Evolutionary conservation across 768 basidiomycete species (phyloP).

Genomic region (Serendipita vermifera): DNA sequence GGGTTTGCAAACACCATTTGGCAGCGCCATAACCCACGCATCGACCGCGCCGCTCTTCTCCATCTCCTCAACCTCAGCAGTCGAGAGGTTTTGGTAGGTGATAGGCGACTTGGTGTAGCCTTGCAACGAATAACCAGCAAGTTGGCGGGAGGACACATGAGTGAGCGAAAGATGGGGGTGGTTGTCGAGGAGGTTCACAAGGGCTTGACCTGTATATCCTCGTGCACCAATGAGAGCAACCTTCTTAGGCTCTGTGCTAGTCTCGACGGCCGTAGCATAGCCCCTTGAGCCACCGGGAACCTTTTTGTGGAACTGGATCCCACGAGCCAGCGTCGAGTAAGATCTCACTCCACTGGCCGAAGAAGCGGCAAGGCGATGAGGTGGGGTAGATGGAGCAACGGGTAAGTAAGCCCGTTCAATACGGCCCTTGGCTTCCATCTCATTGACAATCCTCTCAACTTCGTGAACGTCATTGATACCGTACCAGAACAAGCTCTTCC

Average conservation of each 20-base stretch:
- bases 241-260: slow-evolving; percentile 56
- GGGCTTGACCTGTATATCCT: slow-evolving; percentile 87
- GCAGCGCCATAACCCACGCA: slow-evolving; percentile 97
- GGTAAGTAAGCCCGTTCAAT: slow-evolving; percentile 86
- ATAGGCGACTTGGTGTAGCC: slow-evolving; percentile 68
- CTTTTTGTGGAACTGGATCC: slow-evolving; percentile 20
- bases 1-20: slow-evolving; percentile 94
- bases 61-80: slow-evolving; percentile 71
- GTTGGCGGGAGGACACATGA: slow-evolving; percentile 94
- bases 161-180: slow-evolving; percentile 82
- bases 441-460: slow-evolving; percentile 73
- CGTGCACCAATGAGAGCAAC: slow-evolving; percentile 93
- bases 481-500: slow-evolving; percentile 95
- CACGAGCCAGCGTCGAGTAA: slow-evolving; percentile 47
- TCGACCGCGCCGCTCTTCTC: slow-evolving; percentile 85
- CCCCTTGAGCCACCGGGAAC: slow-evolving; percentile 45
- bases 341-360: slow-evolving; percentile 32
- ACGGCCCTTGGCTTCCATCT: slow-evolving; percentile 61
- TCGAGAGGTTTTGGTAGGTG: slow-evolving; percentile 67
- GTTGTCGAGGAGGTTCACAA: slow-evolving; percentile 71
- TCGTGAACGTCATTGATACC: slow-evolving; percentile 84
- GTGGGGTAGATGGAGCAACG: slow-evolving; percentile 59
- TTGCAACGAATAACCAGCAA: slow-evolving; percentile 66
- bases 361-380: slow-evolving; percentile 30
- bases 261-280: slow-evolving; percentile 56